Base-by-base conservation (phyloP, 2,329 filamentous ascomycete genomes). In the Aureobasidium sp. region DNA sequence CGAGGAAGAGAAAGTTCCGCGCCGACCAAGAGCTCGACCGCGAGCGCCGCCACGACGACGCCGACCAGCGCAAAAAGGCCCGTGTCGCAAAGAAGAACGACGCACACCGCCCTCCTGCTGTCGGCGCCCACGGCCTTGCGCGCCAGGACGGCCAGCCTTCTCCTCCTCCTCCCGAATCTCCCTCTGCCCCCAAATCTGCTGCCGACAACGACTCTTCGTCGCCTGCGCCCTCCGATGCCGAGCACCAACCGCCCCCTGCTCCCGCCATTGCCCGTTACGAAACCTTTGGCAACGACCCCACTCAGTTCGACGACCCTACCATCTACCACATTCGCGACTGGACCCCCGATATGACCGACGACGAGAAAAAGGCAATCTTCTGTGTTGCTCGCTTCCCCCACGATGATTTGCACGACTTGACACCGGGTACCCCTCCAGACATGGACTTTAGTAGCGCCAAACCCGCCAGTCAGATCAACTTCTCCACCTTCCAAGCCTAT, bases 381-480 rank as follows among this genome's bases (percentile, higher is more conserved):
- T 91, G 90, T 8, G 94, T 99, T 17, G 86, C 89, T 5, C 81
- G 84, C 15, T 99, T 94, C 71, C 94, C 94, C 0, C 82, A 82
- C 58, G 87, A 84, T 66, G 90, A 97, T 70, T 81, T 99, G 9
- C 82, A 86, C 63, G 87, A 97, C 70, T 80, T 94, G 67, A 95
- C 96, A 66, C 89, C 93, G 12, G 94, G 94, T 52, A 87, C 89
- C 42, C 89, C 92, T 1, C 93, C 94, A 1, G 92, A 97, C 74
- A 91, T 90, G 73, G 94, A 99, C 77, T 97, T 97, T 70, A 97
- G 90, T 72, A 96, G 86, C 71, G 88, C 91, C 37, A 99, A 97
- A 73, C 91, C 93, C 5, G 87, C 87, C 22, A 96, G 93, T 69
- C 94, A 99, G 78, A 94, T 97, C 73, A 92, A 89, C 72, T 94